These are phyloP conservation scores for Stereum hirsutum DNA, from an alignment of 1,284 basidiomycete species.

Conservation along the genomic window DNA sequence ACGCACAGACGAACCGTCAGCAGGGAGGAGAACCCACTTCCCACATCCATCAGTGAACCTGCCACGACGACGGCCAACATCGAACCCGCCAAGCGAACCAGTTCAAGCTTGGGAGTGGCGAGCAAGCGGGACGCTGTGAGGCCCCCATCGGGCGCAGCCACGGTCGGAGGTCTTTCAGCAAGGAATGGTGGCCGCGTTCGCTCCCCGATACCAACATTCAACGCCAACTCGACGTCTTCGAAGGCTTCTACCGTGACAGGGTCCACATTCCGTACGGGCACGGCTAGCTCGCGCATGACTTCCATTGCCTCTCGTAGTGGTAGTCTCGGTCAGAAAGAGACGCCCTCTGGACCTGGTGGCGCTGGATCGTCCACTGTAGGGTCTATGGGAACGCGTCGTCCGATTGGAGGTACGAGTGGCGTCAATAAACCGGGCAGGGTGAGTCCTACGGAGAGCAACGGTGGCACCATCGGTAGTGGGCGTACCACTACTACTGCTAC, in stretches of 20 bases:
- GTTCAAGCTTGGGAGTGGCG: too few relatives aligned
- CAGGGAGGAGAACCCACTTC: background rate
- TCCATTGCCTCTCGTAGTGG: constrained; percentile 11
- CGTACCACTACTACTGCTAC: constrained; percentile 9
- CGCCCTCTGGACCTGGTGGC: too few relatives aligned
- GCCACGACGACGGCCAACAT: too few relatives aligned
- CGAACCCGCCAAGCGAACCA: too few relatives aligned
- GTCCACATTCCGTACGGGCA: constrained; percentile 8
- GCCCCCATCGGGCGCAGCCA: too few relatives aligned
- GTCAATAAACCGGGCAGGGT: constrained; percentile 2
- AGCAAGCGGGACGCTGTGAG: too few relatives aligned
- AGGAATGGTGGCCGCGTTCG: background rate
- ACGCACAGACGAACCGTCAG: background rate
- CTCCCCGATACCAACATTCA: background rate
- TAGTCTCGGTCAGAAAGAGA: too few relatives aligned
- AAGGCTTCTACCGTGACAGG: constrained; percentile 1
- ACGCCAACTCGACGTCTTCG: background rate
- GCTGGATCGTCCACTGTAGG: constrained; percentile 17
- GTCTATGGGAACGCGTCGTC: constrained; percentile 26
- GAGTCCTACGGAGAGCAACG: constrained; percentile 11
- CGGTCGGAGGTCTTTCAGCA: background rate
- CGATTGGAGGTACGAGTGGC: constrained; percentile 25
- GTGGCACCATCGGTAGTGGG: constrained; percentile 23
- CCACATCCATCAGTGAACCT: too few relatives aligned
- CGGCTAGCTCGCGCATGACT: constrained; percentile 13